Evolutionary conservation across 1,284 basidiomycete species (phyloP).

Genomic region (Cutaneotrichosporon sp.): DNA sequence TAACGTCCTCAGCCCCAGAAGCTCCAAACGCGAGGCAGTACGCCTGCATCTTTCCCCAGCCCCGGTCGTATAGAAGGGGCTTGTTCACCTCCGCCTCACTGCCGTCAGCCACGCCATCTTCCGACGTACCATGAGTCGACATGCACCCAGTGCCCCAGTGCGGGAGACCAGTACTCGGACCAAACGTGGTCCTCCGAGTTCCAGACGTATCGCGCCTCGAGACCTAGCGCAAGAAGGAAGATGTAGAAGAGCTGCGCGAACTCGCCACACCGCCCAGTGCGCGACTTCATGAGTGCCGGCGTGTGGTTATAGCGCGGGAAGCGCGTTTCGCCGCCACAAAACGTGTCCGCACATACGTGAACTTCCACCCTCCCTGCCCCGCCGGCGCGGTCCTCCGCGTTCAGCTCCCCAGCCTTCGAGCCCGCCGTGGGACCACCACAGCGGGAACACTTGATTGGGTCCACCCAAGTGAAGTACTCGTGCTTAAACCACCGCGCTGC

Average conservation of each 20-base stretch:
- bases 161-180: slow-evolving; percentile 48
- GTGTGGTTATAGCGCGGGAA: slow-evolving; percentile 49
- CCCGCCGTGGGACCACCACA: slow-evolving; percentile 41
- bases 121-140: slow-evolving; percentile 47
- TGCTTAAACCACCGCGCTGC: slow-evolving; percentile 52
- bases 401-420: slow-evolving; percentile 20
- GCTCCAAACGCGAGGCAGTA: slow-evolving; percentile 50
- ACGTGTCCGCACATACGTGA: slow-evolving; percentile 26
- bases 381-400: slow-evolving; percentile 34
- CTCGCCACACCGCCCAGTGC: slow-evolving; percentile 50
- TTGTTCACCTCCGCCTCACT: slow-evolving; percentile 49
- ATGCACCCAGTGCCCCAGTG: slow-evolving; percentile 50
- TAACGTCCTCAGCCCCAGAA: slow-evolving; percentile 50
- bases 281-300: slow-evolving; percentile 38
- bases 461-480: slow-evolving; percentile 51
- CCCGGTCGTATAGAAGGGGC: slow-evolving; percentile 50
- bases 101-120: slow-evolving; percentile 2
- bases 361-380: slow-evolving; percentile 47
- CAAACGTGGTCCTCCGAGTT: slow-evolving; percentile 54
- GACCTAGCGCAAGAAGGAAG: slow-evolving; percentile 47
- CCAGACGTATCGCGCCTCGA: slow-evolving; percentile 50
- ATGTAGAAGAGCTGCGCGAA: slow-evolving; percentile 53
- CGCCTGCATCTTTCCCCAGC: slow-evolving; percentile 53
- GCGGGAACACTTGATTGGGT: slow-evolving; percentile 48
- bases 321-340: slow-evolving; percentile 32